Evolutionary conservation across 2,329 filamentous ascomycete species (phyloP).

Genomic region (Talaromyces marneffei): DNA sequence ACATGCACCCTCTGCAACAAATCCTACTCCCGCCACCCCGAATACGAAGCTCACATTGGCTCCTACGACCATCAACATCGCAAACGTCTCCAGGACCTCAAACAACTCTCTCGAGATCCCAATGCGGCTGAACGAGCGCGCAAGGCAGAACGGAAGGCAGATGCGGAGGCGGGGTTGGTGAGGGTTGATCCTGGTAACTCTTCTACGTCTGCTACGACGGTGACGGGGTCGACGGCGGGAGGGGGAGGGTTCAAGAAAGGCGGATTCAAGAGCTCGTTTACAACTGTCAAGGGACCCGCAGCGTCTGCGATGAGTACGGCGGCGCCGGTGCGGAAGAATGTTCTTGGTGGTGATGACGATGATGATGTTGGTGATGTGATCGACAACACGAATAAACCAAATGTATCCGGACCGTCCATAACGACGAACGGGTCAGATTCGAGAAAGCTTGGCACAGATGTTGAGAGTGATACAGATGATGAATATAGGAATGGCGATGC

Average conservation of each 20-base stretch:
- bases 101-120: conserved; percentile 41
- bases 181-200: conserved; percentile 24
- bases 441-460: conserved; percentile 36
- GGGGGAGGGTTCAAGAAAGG: conserved; percentile 64
- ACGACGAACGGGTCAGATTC: background rate
- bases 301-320: conserved; percentile 20
- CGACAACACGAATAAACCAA: conserved; percentile 7
- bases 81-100: conserved; percentile 52
- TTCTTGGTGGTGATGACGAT: conserved; percentile 39
- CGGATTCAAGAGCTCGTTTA: conserved; percentile 74
- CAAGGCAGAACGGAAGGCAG: conserved; percentile 38
- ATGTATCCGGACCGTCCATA: background rate
- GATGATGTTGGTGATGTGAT: conserved; percentile 25
- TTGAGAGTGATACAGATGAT: conserved; percentile 66
- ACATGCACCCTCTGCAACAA: conserved; percentile 86
- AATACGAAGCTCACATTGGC: conserved; percentile 89
- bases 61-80: conserved; percentile 96
- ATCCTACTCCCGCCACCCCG: conserved; percentile 89
- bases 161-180: conserved; percentile 37
- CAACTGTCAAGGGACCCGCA: conserved; percentile 43
- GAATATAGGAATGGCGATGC: conserved; percentile 45
- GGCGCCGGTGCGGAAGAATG: conserved; percentile 33
- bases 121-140: conserved; percentile 40
- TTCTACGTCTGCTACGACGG: background rate
- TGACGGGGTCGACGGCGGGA: conserved; percentile 1